Percentiles rank a stretch among this genome's conserved stretches.
These are phyloP conservation scores for Simplicillium aogashimaense DNA, from an alignment of 2,329 filamentous ascomycete genomes.

Conservation along the genomic window DNA sequence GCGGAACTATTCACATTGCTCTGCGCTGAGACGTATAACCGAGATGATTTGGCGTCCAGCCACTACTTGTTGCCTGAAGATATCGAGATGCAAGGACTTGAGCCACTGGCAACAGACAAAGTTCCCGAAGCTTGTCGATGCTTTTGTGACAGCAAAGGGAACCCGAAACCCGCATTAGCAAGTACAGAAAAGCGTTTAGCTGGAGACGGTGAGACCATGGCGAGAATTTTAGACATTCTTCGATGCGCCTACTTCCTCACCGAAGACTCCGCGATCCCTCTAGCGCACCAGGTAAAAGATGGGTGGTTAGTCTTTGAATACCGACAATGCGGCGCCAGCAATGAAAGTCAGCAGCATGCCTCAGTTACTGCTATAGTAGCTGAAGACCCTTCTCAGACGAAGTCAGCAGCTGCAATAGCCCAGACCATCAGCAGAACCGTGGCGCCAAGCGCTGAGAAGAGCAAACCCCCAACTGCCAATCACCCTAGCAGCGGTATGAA, in stretches of 20 bases:
- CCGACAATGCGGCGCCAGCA: slow-evolving; percentile 7
- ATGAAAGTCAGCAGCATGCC: not conserved
- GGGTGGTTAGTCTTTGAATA: slow-evolving; percentile 23
- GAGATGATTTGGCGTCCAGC: slow-evolving; percentile 25
- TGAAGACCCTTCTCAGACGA: not conserved
- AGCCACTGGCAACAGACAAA: slow-evolving; percentile 26
- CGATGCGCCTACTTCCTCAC: slow-evolving; percentile 38
- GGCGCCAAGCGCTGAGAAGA: no score
- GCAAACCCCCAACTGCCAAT: slow-evolving; percentile 5
- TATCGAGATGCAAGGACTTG: slow-evolving; percentile 31
- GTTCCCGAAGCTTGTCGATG: slow-evolving; percentile 30
- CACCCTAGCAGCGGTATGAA: slow-evolving; percentile 16
- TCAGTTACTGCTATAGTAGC: slow-evolving; percentile 9
- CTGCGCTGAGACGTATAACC: slow-evolving; percentile 30
- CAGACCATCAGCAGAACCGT: no score
- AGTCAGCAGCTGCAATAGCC: not conserved
- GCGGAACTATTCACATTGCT: slow-evolving; percentile 37
- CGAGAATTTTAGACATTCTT: slow-evolving; percentile 37
- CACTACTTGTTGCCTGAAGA: slow-evolving; percentile 45
- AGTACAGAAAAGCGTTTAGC: slow-evolving; percentile 19
- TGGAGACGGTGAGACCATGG: slow-evolving; percentile 26
- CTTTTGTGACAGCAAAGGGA: slow-evolving; percentile 21
- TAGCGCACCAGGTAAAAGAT: slow-evolving; percentile 19
- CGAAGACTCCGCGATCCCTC: slow-evolving; percentile 27
- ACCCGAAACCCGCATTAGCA: slow-evolving; percentile 28